Conservation (phyloP, 2,329 filamentous ascomycete genomes). For the Botrytis byssoidea region DNA sequence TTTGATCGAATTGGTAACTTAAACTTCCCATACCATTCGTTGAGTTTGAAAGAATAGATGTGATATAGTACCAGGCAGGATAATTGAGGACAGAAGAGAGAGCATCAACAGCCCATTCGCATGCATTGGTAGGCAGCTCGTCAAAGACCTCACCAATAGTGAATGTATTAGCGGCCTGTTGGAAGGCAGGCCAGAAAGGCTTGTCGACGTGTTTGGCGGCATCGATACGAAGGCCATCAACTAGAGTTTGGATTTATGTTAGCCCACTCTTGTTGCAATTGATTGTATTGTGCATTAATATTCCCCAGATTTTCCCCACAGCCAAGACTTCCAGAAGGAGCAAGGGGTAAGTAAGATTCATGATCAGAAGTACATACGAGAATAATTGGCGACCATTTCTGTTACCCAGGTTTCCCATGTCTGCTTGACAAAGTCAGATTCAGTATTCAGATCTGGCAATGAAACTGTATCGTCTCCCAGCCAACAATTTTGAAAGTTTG, state of each 20-base stretch:
- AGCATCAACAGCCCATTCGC: conserved; percentile 22
- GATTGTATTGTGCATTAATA: conserved; percentile 49
- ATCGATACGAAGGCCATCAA: conserved; percentile 51
- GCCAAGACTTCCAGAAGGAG: conserved; percentile 32
- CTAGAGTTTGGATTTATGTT: background rate
- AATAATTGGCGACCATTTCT: conserved; percentile 28
- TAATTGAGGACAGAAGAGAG: conserved; percentile 26
- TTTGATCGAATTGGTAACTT: conserved; percentile 37
- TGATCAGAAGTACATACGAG: conserved; percentile 39
- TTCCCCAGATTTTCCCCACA: conserved; percentile 8
- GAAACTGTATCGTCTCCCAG: conserved; percentile 43
- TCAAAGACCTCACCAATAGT: conserved; percentile 59
- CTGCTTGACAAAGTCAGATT: conserved; percentile 20
- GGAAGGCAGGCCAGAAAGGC: conserved; percentile 56
- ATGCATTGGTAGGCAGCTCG: conserved; percentile 49
- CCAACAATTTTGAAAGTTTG: conserved; percentile 33
- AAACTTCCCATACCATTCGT: conserved; percentile 34
- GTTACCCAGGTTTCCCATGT: conserved; percentile 25
- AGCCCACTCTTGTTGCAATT: background rate
- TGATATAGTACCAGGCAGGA: conserved; percentile 42
- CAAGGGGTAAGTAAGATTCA: conserved; percentile 45
- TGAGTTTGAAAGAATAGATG: conserved; percentile 40
- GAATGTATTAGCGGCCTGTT: conserved; percentile 54
- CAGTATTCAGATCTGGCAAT: conserved; percentile 45
- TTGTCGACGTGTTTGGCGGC: conserved; percentile 47